Conservation (phyloP, 306 rosid genomes). For the Cucurbita ficifolia region DNA sequence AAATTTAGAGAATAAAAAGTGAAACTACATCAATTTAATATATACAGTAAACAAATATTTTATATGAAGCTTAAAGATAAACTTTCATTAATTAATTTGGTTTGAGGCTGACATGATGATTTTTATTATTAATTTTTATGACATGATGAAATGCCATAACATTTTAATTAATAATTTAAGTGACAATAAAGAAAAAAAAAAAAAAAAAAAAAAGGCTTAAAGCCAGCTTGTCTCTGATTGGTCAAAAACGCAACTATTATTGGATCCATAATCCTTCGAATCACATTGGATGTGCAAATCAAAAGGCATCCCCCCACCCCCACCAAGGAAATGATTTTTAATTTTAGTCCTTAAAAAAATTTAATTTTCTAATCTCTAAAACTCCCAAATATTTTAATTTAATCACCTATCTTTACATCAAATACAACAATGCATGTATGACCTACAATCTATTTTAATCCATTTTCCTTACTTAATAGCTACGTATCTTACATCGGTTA, state of each 20-base stretch:
- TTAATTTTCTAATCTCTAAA: not conserved
- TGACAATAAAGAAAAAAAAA: not conserved
- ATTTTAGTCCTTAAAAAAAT: not conserved
- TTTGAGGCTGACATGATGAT: not conserved
- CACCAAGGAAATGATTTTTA: not conserved
- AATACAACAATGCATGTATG: not conserved
- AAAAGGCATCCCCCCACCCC: not conserved
- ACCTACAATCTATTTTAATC: not conserved
- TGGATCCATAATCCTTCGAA: not conserved
- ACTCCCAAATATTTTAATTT: not conserved
- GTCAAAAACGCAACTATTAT: not conserved
- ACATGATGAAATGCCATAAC: not conserved
- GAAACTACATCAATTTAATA: too few species aligned
- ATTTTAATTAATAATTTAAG: not conserved
- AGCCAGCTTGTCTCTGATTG: not conserved
- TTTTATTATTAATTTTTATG: not conserved
- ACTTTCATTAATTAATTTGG: not conserved
- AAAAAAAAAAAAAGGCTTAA: not conserved
- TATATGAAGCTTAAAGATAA: not conserved
- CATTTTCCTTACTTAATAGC: too few species aligned
- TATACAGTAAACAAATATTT: not conserved
- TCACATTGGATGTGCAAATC: not conserved
- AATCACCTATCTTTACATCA: not conserved
- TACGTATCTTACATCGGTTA: too few species aligned
- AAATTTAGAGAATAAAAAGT: too few species aligned